A percentile compares a stretch with the other conserved stretches of the same genome.
These are phyloP conservation scores for Talaromyces trachyspermus DNA, from an alignment of 495 filamentous ascomycete species.

Conservation along the genomic window DNA sequence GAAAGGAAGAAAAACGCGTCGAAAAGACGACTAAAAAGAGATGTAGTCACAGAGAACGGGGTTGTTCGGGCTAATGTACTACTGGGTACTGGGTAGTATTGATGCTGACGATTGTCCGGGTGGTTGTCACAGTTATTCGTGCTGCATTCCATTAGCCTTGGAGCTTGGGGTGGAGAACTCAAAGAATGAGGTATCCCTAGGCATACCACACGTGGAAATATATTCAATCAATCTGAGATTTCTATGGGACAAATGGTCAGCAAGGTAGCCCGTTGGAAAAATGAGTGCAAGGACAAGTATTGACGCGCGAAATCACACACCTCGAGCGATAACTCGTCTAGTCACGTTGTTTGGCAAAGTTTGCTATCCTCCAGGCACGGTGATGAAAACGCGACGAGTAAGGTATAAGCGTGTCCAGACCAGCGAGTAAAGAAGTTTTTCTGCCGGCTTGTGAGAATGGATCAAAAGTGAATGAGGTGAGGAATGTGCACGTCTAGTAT, in stretches of 20 bases:
- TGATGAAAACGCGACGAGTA: constrained; percentile 15
- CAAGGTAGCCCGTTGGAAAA: too few species aligned
- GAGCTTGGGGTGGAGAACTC: neutral
- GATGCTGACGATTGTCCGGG: neutral
- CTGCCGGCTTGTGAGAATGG: constrained; percentile 2
- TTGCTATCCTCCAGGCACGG: constrained; percentile 7
- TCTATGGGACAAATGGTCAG: constrained; percentile 2
- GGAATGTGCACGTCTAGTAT: neutral
- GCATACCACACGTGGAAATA: constrained; percentile 42
- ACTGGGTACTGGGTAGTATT: neutral
- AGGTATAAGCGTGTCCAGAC: neutral
- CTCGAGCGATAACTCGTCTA: constrained; percentile 18
- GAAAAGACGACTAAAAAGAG: constrained; percentile 22
- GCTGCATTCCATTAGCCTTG: constrained; percentile 33
- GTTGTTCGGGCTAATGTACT: constrained; percentile 3
- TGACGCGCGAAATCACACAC: constrained; percentile 10
- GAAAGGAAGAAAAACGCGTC: constrained; percentile 24
- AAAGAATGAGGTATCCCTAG: constrained; percentile 23
- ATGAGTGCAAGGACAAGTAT: neutral
- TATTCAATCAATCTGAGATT: constrained; percentile 20
- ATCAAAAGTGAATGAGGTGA: neutral
- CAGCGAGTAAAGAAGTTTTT: constrained; percentile 2
- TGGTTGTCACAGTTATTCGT: constrained; percentile 16
- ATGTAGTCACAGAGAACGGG: constrained; percentile 6
- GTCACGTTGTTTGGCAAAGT: constrained; percentile 20